Conservation (phyloP, 441 rosid species). For the Populus hybrid region DNA sequence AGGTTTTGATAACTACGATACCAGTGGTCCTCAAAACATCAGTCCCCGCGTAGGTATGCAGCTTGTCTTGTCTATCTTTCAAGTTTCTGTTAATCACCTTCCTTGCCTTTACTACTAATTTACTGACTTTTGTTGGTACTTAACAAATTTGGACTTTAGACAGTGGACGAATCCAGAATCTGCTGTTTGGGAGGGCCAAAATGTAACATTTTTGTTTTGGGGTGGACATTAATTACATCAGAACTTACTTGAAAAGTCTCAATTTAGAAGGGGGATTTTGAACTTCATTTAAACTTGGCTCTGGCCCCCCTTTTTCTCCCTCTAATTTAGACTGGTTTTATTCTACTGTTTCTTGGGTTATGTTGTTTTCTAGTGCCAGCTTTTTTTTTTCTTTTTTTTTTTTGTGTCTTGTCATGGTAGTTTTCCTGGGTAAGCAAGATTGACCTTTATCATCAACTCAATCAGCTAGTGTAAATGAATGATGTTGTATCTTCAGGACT, state of each 20-base stretch:
- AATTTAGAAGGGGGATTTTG: background rate
- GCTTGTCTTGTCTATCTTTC: background rate
- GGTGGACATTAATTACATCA: background rate
- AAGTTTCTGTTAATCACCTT: background rate
- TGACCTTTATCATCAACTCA: background rate
- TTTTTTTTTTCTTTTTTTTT: background rate
- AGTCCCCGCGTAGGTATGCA: slow-evolving; percentile 60
- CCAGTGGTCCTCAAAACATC: slow-evolving; percentile 91
- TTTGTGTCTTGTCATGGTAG: background rate
- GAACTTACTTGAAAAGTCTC: background rate
- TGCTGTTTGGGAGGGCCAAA: background rate
- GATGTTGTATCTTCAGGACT: slow-evolving; percentile 54
- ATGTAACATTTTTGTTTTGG: background rate
- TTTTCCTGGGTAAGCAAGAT: background rate
- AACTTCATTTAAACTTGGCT: too few relatives aligned
- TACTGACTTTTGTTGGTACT: background rate
- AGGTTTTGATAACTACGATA: slow-evolving; percentile 78
- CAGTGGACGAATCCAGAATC: background rate
- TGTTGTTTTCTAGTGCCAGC: background rate
- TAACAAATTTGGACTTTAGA: background rate
- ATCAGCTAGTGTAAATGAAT: slow-evolving; percentile 11
- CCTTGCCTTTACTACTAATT: background rate
- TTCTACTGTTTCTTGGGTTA: background rate
- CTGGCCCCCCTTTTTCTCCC: too few relatives aligned
- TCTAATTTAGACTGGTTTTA: background rate